Base-by-base conservation (phyloP, 441 rosid genomes). In the Pelargonium cotyledonis region DNA sequence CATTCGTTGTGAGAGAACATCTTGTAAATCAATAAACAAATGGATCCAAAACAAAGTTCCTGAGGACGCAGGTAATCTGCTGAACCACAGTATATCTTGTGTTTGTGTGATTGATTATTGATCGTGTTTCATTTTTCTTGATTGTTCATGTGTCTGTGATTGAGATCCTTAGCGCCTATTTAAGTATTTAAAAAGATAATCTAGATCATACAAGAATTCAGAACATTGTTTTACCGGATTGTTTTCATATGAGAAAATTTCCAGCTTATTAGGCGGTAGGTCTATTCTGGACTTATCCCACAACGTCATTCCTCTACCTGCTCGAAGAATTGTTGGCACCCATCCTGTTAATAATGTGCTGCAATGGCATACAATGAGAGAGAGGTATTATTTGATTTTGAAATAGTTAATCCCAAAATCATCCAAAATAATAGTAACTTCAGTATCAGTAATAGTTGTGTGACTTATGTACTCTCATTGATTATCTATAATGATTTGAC, bases 311-410 rank as follows among this genome's bases (percentile, higher is more conserved):
- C 95, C 97, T 83, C 93, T 83, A 29, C 95, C 95, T 8, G 95
- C 93, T 75, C 97, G 85, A 69, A 89, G 83, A 81, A 87, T 79
- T 53, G 95, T 89, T 35, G 95, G 97, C 88, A 91, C 80, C 97
- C 97, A 91, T 72, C 97, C 95, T 0, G 93, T 89, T 70, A 89
- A 57, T 78, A 89, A 80, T 69, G 97, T 91, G 80, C 95, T 91
- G 85, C 67, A 72, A 2, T 57, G 10, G 47, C 5, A 23, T 38
- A 67, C 5, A 55, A 38, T n/a, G 21, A 68, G 60, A 29, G 26
- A 68, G 49, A 19, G n/a, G 55, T 12, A 10, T 12, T 10, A 49
- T 49, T n/a, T 49, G 55, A 49, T 49, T 49, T 49, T 49, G 55
- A 10, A 4, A 49, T 49, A n/a, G 15, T 11, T 10, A 49, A 12